phyloP scores from a whole-genome alignment of 106 monocot genomes.

The Platanthera guangdongensis region DNA sequence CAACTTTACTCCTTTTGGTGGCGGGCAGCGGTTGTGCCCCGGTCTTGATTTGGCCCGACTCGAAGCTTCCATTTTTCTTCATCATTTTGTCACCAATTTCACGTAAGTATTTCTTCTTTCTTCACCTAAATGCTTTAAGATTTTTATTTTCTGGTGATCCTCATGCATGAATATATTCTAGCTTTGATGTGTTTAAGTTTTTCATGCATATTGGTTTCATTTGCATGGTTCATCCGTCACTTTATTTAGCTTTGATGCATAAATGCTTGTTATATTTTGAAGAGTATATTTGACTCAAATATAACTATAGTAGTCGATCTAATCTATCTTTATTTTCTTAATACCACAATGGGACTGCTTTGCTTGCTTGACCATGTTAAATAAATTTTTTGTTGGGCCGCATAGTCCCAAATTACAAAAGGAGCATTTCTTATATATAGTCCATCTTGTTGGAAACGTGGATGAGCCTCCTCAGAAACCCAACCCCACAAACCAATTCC shows the following conservation, averaged over 20 bases:
- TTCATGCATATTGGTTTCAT: too few species aligned
- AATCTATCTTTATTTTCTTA: too few species aligned
- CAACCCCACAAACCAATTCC: too few species aligned
- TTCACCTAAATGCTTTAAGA: neutral
- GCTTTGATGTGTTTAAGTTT: too few species aligned
- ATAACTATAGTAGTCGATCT: too few species aligned
- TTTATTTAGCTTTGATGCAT: neutral
- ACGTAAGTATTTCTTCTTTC: constrained; percentile 29
- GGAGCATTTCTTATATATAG: too few species aligned
- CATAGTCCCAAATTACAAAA: too few species aligned
- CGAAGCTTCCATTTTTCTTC: constrained; percentile 89
- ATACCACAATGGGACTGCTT: too few species aligned
- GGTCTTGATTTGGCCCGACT: constrained; percentile 97
- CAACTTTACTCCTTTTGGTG: constrained; percentile 88
- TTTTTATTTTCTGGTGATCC: neutral
- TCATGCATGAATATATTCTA: neutral
- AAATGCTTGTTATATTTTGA: neutral
- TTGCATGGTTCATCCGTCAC: neutral
- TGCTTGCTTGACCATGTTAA: too few species aligned
- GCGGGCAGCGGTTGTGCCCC: constrained; percentile 93
- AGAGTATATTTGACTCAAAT: neutral
- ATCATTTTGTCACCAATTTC: constrained; percentile 87
- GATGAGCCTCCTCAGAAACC: too few species aligned
- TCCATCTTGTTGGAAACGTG: too few species aligned
- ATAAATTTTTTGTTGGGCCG: too few species aligned